These are phyloP conservation scores for Tolypocladium sp. DNA, from an alignment of 2,329 filamentous ascomycete genomes.

Conservation along the genomic window DNA sequence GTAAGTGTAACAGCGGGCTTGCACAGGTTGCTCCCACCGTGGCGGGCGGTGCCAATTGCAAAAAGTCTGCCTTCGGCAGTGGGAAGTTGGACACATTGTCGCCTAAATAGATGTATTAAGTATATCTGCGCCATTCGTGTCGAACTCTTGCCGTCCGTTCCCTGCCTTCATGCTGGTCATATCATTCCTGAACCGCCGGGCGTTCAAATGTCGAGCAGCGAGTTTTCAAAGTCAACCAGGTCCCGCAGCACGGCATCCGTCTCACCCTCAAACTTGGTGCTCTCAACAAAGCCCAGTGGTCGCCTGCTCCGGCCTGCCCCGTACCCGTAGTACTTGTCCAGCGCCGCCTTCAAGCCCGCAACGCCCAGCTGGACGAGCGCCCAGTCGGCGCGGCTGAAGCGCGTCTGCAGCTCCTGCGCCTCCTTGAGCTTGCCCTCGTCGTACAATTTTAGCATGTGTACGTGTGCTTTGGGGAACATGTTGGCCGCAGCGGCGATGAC, in stretches of 20 bases:
- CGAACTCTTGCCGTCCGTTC: neutral
- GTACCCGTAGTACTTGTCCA: constrained; percentile 1
- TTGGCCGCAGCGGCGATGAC: constrained; percentile 32
- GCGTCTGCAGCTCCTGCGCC: constrained; percentile 25
- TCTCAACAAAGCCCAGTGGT: constrained; percentile 12
- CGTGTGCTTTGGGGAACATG: constrained; percentile 26
- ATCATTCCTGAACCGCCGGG: no score
- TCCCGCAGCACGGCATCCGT: constrained; percentile 7
- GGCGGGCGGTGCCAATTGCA: neutral
- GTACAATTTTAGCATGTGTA: constrained; percentile 23
- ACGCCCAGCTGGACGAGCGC: constrained; percentile 18
- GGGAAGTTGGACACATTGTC: neutral
- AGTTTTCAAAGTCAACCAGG: constrained; percentile 13
- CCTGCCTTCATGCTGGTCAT: neutral
- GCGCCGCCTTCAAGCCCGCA: constrained; percentile 16
- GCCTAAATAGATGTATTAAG: neutral
- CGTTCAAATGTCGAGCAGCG: constrained; percentile 1
- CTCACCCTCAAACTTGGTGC: constrained; percentile 12
- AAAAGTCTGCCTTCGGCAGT: neutral
- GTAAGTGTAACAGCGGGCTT: neutral
- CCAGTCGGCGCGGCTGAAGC: constrained; percentile 18
- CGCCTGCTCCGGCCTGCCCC: constrained; percentile 14
- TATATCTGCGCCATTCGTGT: neutral
- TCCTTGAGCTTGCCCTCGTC: constrained; percentile 21
- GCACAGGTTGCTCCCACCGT: neutral